Base-by-base conservation (phyloP, 169 alveolate species). In the Eimeria maxima region DNA sequence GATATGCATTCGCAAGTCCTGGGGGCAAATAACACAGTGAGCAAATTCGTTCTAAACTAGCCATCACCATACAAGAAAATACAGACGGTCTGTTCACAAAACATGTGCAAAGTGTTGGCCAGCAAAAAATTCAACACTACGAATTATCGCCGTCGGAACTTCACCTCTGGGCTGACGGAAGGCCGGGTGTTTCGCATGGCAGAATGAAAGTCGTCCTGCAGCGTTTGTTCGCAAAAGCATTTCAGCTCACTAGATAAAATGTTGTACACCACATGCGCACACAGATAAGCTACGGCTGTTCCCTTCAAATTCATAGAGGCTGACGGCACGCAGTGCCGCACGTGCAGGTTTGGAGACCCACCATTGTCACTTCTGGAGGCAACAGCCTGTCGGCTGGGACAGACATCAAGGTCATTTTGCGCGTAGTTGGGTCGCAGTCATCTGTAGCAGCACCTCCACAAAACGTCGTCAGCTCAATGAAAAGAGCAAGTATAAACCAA, bases 151-250 rank as follows among this genome's bases (percentile, higher is more conserved):
- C 22, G n/a, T 24, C 11, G 38, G 50, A 22, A 24, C 44, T 87
- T 81, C 47, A 93, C 96, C 96, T 93, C 96, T 33, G 89, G 93
- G 60, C 97, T 93, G 71, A 98, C 99, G 42, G 98, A 96, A 2
- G 98, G 98, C 69, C 97, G 97, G 45, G 97, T 97, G 95, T 97
- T 97, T 44, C 97, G 87, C 42, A 98, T 71, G 27, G 98, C 98
- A n/a, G 90, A 69, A 44, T 93, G 91, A 96, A 97, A 98, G 95
- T 98, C 98, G 53, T 96, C 98, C 97, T 95, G 96, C 76, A 22
- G 47, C 81, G 42, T 50, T 42, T 20, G 29, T 45, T 50, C 83
- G 29, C 22, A 27, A n/a, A n/a, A 50, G n/a, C 29, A 33, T 2
- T 33, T 33, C 73, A 65, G 6, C 88, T 1, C 53, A 47, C n/a